Evolutionary conservation across 1,139 yeast genomes (phyloP), one percentile per base, ranked within the genome.

Genomic region (Eremothecium cymbalariae): DNA sequence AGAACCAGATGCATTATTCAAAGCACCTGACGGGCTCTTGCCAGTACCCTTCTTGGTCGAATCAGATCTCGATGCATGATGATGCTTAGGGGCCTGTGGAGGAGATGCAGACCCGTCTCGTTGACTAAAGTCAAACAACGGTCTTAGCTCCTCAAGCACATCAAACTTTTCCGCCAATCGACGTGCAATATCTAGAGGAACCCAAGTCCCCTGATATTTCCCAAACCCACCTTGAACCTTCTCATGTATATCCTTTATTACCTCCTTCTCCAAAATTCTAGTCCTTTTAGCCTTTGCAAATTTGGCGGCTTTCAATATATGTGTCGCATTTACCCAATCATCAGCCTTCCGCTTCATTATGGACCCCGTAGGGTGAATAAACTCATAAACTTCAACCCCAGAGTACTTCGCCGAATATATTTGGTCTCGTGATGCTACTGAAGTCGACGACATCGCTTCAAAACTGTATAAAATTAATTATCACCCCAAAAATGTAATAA

Each of bases 241-340:
- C 53, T 88, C 96, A 57, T 85, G 95, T 9, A 67, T 62, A 2
- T 94, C 94, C 34, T 74, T 77, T 48, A 85, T 94, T 14, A 88
- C 94, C 42, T 93, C 96, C 51, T 82, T 78, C 53, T 90, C 97
- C 48, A 88, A 69, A 43, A 86, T 86, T 53, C 94, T 77, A 8
- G 96, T 88, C 51, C 97, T 67, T 56, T 82, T 85, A 2, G 96
- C 95, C 59, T 88, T 88, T 43, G 95, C 95, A 55, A 88, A 86
- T 53, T 85, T 82, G 34, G 97, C 95, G 32, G 93, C 88, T 57
- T 90, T 88, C 41, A 90, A 68, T 31, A 90, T 86, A 61, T 90
- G 97, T 16, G 98, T 90, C n/a, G 97, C 97, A 62, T 90, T 90
- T 36, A 88, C 94, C 94, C 96, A 86, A 40, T 85, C 86, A 57